phyloP scores from a whole-genome alignment of 2,329 filamentous ascomycete genomes.

The Sclerotinia sclerotiorum region DNA sequence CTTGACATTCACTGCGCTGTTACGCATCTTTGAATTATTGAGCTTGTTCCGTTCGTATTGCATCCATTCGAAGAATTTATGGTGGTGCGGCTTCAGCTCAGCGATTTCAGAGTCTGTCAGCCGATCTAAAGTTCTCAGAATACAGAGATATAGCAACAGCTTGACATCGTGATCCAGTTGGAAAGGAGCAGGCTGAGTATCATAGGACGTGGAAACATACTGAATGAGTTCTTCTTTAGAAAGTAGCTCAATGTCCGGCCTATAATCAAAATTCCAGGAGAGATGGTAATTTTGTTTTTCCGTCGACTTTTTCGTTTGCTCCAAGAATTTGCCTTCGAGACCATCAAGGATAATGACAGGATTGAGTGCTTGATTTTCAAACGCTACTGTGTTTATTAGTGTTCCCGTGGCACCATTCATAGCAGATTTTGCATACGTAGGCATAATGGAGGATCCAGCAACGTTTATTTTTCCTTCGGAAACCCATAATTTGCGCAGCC shows the following conservation, averaged over 20 bases:
- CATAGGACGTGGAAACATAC: neutral
- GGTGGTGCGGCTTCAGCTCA: neutral
- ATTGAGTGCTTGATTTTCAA: neutral
- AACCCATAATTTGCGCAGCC: neutral
- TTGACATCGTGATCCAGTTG: neutral
- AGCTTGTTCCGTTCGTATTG: neutral
- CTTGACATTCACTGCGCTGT: neutral
- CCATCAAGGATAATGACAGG: neutral
- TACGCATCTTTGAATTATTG: neutral
- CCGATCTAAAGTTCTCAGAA: neutral
- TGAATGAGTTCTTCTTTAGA: neutral
- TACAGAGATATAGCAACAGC: neutral
- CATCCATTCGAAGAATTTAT: neutral
- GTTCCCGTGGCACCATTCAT: neutral
- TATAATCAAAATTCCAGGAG: conserved; percentile 1
- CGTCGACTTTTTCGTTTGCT: neutral
- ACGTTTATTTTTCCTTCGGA: neutral
- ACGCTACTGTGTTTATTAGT: neutral
- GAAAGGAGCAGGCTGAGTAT: neutral
- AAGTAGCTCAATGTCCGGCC: neutral
- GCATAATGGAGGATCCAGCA: neutral
- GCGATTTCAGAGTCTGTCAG: neutral
- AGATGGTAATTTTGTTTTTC: neutral
- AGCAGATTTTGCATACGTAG: neutral
- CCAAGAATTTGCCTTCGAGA: neutral